A percentile compares a stretch with the other conserved stretches of the same genome.
Evolutionary conservation across 1,284 basidiomycete genomes (phyloP).

Genomic region (Sanghuangporus sanghuang): DNA sequence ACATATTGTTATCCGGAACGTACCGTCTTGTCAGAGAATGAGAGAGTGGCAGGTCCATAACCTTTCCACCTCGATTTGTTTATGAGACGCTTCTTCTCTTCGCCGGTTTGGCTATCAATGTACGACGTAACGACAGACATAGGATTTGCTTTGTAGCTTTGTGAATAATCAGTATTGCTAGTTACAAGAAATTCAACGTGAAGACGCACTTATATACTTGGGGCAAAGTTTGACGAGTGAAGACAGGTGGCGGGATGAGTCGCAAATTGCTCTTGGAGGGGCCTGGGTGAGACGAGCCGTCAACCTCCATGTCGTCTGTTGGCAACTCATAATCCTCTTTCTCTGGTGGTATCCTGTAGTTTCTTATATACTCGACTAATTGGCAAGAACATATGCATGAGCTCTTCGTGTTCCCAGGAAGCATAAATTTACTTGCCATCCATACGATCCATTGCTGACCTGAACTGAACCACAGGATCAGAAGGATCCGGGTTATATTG

Average conservation of each 20-base stretch:
- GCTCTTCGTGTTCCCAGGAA: not conserved
- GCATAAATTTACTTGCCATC: constrained; percentile 51
- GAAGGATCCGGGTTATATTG: constrained; percentile 74
- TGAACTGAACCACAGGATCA: constrained; percentile 66
- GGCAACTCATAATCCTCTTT: constrained; percentile 53
- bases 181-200: not conserved
- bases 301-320: constrained; percentile 16
- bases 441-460: constrained; percentile 69
- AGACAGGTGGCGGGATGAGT: constrained; percentile 78
- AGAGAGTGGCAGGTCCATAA: constrained; percentile 63
- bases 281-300: constrained; percentile 11
- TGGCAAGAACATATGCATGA: not conserved
- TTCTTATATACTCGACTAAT: constrained; percentile 65
- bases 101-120: constrained; percentile 70
- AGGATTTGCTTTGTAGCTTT: constrained; percentile 72
- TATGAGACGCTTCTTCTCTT: constrained; percentile 73
- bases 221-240: constrained; percentile 73
- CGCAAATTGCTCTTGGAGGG: constrained; percentile 49
- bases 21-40: constrained; percentile 60
- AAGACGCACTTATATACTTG: constrained; percentile 68
- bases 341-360: constrained; percentile 64
- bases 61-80: constrained; percentile 79
- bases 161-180: not conserved
- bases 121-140: constrained; percentile 63
- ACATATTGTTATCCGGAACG: constrained; percentile 13